Evolutionary conservation across 768 basidiomycete species (phyloP), one percentile per base, ranked within the genome.

Genomic region (Lactarius vividus): DNA sequence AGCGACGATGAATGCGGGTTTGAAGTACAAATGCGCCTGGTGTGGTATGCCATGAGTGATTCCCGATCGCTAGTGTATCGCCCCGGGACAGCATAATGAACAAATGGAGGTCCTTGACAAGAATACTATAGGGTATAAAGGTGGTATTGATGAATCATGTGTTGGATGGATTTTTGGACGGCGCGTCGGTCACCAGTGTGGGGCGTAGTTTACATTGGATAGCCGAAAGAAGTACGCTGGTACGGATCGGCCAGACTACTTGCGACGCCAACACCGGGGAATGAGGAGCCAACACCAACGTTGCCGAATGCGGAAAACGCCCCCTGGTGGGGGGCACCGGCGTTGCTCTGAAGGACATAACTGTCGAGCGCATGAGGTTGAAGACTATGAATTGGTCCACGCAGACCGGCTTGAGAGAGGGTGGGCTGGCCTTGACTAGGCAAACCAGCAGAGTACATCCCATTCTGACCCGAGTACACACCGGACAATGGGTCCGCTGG

Each of bases 301-400:
- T 85, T 87, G 68, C 75, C 75, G 70, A 81, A 84, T 26, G 76
- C 72, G 31, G 86, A 82, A 61, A 82, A 81, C 49, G 86, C 82
- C 31, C 87, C 82, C 66, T 89, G 71, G 46, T 80, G 83, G 61
- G 86, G 81, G 72, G 83, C 87, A 75, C 80, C 81, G 49, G 86
- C 86, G 71, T 81, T 85, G 73, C 85, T 85, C 76, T 92, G 91
- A 59, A 93, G 79, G 66, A 92, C 89, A 73, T 92, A 92, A 72
- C 86, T 85, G 71, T 93, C 91, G 69, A 93, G 91, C 29, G 88
- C 81, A 67, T 88, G 89, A 18, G 85, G 82, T 73, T 87, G 88
- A 57, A 92, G 75, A 46, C 76, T 75, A 70, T 88, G 88, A 73
- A 89, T 72, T 66, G 83, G 86, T 31, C 81, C 71, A 37, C 63